phyloP scores from a whole-genome alignment of 2,329 filamentous ascomycete genomes.

The Coniosporium uncinatum region DNA sequence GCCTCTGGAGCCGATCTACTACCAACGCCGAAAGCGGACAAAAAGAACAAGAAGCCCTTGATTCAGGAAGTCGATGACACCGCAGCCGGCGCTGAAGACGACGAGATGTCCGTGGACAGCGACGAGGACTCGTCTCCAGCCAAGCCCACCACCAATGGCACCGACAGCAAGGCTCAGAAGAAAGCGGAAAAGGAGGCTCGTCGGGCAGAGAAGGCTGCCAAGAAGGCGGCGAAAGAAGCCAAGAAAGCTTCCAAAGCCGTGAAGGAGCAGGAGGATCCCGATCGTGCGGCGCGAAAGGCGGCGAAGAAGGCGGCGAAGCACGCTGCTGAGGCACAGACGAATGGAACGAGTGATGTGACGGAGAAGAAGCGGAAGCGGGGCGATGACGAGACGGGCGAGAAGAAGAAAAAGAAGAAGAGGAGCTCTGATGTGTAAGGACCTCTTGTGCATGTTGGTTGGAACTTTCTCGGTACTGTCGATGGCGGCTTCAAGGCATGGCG shows the following conservation, averaged over 20 bases:
- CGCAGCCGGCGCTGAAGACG: constrained; percentile 24
- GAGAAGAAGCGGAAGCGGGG: constrained; percentile 44
- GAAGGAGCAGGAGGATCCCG: constrained; percentile 21
- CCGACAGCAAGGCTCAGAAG: constrained; percentile 20
- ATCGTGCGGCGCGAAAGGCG: constrained; percentile 26
- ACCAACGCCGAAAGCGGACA: constrained; percentile 31
- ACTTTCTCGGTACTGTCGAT: too few relatives aligned
- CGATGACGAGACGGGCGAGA: constrained; percentile 47
- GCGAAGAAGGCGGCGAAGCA: constrained; percentile 29
- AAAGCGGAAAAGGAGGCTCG: constrained; percentile 24
- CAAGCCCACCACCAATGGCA: not conserved
- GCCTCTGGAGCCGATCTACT: constrained; percentile 40
- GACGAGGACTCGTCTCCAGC: constrained; percentile 8
- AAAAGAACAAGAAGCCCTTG: constrained; percentile 33
- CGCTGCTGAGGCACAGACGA: constrained; percentile 52
- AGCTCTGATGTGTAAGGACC: not conserved
- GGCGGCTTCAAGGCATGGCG: too few relatives aligned
- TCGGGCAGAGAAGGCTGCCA: constrained; percentile 17
- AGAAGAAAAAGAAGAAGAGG: constrained; percentile 59
- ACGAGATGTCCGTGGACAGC: constrained; percentile 11
- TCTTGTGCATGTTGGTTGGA: too few relatives aligned
- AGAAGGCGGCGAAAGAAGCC: constrained; percentile 33
- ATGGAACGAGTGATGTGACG: constrained; percentile 37
- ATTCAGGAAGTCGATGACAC: constrained; percentile 28
- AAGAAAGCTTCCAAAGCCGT: constrained; percentile 37